Evolutionary conservation across 2,329 filamentous ascomycete species (phyloP).

Genomic region (Fragosphaeria purpurea): DNA sequence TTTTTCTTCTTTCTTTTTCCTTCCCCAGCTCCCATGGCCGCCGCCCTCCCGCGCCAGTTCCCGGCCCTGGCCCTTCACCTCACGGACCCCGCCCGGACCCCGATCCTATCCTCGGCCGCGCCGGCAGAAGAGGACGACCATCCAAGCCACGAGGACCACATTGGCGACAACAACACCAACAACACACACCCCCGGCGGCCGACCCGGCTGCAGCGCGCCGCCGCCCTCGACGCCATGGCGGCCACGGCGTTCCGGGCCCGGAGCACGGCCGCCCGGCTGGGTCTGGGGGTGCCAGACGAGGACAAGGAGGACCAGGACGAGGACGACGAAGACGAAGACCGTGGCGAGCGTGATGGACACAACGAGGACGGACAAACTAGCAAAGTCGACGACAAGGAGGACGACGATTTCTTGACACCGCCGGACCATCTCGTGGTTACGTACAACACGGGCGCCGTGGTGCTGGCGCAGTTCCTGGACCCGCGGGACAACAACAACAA

Average conservation of each 20-base stretch:
- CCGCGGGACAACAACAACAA: constrained; percentile 16
- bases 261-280: constrained; percentile 41
- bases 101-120: constrained; percentile 41
- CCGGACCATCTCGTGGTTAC: constrained; percentile 50
- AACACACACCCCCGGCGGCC: not conserved
- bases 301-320: constrained; percentile 43
- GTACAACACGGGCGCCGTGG: constrained; percentile 29
- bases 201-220: constrained; percentile 20
- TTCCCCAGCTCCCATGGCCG: constrained; percentile 19
- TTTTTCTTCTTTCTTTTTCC: not conserved
- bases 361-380: constrained; percentile 40
- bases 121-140: not conserved
- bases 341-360: constrained; percentile 20
- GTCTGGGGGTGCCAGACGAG: constrained; percentile 40
- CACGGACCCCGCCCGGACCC: constrained; percentile 45
- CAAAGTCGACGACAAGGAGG: constrained; percentile 39
- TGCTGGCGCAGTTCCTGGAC: constrained; percentile 35
- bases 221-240: constrained; percentile 43
- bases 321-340: constrained; percentile 33
- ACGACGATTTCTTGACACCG: constrained; percentile 33
- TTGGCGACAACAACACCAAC: too few species aligned
- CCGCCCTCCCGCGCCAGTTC: constrained; percentile 37
- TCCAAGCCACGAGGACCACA: not conserved
- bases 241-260: constrained; percentile 42
- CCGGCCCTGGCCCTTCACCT: constrained; percentile 46